Base-by-base conservation (phyloP, 768 basidiomycete species). In the Cyclocybe cylindracea region DNA sequence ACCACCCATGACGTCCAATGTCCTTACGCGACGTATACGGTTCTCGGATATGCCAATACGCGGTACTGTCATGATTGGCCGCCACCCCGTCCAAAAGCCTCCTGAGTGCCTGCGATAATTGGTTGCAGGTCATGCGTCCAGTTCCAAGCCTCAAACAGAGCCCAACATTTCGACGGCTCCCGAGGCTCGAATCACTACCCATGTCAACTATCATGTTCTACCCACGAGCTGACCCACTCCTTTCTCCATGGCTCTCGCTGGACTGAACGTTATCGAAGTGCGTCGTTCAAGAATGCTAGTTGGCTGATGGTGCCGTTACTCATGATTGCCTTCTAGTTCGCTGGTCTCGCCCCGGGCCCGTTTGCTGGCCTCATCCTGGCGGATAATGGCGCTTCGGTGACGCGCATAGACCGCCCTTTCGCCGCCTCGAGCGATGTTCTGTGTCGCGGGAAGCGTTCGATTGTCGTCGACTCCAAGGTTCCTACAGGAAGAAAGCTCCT, bases 301-400 rank as follows among this genome's bases (percentile, higher is more conserved):
- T 53, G 16, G 7, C 36, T 34, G 14, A 36, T 36, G 16, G 24
- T 5, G 24, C 5, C 24, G 24, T 24, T 24, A 24, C 24, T 24
- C 41, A 42, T 43, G 37, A 38, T 13, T 13, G 9, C 14, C 24
- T 33, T 8, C 37, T 56, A 92, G 87, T 90, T 92, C 61, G 90
- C 85, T 24, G 91, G 90, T 31, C 76, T 93, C 24, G 91, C 90
- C 3, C 91, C 91, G 1, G 90, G 82, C 0, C 90, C 91, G 0
- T 92, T 89, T 58, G 83, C 88, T 7, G 89, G 88, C 29, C 76
- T 92, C 39, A 64, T 92, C 40, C 78, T 94, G 33, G 84, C 89
- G 2, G 90, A 92, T 68, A 84, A 86, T 59, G 90, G 91, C 3
- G 91, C 90, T 34, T 78, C 78, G 41, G 90, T 93, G 37, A 79